Evolutionary conservation across 2,329 filamentous ascomycete genomes (phyloP).

Genomic region (Cytospora piceae): DNA sequence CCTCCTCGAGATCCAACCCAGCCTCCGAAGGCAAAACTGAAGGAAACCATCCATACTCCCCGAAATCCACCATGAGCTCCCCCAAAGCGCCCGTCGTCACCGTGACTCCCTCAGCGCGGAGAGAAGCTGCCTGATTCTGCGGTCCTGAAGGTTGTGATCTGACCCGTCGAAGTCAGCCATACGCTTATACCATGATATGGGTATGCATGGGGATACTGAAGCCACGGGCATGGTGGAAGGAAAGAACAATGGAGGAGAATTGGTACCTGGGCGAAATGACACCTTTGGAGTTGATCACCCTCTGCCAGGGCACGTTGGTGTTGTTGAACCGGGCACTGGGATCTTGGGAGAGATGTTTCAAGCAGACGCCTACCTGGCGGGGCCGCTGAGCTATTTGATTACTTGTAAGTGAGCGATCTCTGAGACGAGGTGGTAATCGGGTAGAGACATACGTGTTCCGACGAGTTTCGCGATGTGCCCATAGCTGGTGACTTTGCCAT

Average conservation of each 20-base stretch:
- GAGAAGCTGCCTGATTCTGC: conserved; percentile 53
- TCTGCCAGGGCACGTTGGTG: conserved; percentile 88
- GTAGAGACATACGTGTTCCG: conserved; percentile 65
- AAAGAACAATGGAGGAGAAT: not conserved
- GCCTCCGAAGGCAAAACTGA: conserved; percentile 50
- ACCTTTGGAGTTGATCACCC: conserved; percentile 87
- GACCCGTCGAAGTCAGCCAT: conserved; percentile 7
- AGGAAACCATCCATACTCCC: conserved; percentile 61
- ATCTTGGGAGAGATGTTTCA: conserved; percentile 78
- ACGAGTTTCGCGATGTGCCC: conserved; percentile 76
- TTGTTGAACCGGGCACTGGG: conserved; percentile 64
- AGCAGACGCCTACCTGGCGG: conserved; percentile 85
- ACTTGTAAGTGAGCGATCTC: not conserved
- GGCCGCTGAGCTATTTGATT: conserved; percentile 64
- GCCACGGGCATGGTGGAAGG: not conserved
- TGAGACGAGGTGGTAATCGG: not conserved
- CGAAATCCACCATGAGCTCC: conserved; percentile 56
- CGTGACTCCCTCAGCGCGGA: conserved; percentile 56
- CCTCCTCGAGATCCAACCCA: conserved; percentile 35
- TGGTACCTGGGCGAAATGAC: conserved; percentile 78
- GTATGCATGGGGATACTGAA: not conserved
- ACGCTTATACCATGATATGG: not conserved
- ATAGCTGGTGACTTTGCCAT: conserved; percentile 84
- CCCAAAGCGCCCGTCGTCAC: conserved; percentile 55
- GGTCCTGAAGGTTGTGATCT: conserved; percentile 55